These are phyloP conservation scores for Berkeleyomyces rouxiae DNA, from an alignment of 2,329 filamentous ascomycete species.

Conservation along the genomic window DNA sequence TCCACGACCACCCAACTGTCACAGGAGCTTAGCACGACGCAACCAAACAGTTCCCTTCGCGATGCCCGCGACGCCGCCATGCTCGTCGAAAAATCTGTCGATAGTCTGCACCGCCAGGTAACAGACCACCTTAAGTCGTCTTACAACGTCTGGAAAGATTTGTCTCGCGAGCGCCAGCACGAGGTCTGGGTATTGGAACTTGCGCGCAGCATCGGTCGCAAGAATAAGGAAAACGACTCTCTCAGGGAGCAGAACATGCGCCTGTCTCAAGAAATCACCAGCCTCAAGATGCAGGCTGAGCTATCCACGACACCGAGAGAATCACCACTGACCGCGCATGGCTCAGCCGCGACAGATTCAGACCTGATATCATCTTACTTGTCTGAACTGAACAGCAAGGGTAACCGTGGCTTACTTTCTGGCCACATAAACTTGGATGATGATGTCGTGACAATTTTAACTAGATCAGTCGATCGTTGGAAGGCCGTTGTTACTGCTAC, in stretches of 20 bases:
- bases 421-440: slow-evolving; percentile 25
- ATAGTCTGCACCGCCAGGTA: slow-evolving; percentile 50
- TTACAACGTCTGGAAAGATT: slow-evolving; percentile 57
- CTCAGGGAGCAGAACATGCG: slow-evolving; percentile 33
- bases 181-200: slow-evolving; percentile 47
- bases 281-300: slow-evolving; percentile 39
- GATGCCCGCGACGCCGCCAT: slow-evolving; percentile 31
- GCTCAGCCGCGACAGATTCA: slow-evolving; percentile 34
- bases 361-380: slow-evolving; percentile 29
- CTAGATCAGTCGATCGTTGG: slow-evolving; percentile 43
- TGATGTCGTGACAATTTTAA: slow-evolving; percentile 35
- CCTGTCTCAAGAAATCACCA: slow-evolving; percentile 39
- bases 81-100: slow-evolving; percentile 35
- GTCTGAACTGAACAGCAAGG: slow-evolving; percentile 29
- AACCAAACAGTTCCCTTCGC: slow-evolving; percentile 25
- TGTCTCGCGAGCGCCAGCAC: slow-evolving; percentile 38
- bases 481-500: slow-evolving; percentile 41
- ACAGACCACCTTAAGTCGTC: slow-evolving; percentile 60
- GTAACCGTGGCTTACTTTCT: not conserved
- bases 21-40: slow-evolving; percentile 32
- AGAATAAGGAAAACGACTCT: slow-evolving; percentile 37
- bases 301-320: slow-evolving; percentile 30
- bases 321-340: slow-evolving; percentile 35
- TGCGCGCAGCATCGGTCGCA: slow-evolving; percentile 40
- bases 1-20: slow-evolving; percentile 31